Percentiles rank a stretch among this genome's conserved stretches.
Evolutionary conservation across 2,329 filamentous ascomycete species (phyloP).

Genomic region (Fusarium torreyae): DNA sequence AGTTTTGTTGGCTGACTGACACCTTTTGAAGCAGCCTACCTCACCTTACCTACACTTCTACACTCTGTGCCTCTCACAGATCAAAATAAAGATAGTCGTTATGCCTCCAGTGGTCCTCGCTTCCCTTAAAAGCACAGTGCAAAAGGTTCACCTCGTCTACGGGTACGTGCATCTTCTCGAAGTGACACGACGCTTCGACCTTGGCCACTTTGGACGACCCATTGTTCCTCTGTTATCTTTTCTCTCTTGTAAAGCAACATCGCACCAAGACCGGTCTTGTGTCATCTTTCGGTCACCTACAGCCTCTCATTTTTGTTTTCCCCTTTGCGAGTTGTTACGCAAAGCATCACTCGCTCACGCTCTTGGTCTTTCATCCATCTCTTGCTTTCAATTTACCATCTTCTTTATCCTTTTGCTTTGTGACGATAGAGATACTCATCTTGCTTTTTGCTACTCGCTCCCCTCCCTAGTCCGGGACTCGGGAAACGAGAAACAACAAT

Average conservation of each 20-base stretch:
- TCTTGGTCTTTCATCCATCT: not conserved
- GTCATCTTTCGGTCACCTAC: slow-evolving; percentile 13
- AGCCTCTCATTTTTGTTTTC: slow-evolving; percentile 2
- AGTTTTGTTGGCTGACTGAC: slow-evolving; percentile 1
- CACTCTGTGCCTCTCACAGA: not conserved
- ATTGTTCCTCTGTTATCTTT: slow-evolving; percentile 9
- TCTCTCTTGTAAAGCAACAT: not conserved
- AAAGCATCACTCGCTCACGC: not conserved
- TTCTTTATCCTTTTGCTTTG: not conserved
- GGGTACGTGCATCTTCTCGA: slow-evolving; percentile 34
- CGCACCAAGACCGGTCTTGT: slow-evolving; percentile 8
- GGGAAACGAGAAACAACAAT: slow-evolving; percentile 17
- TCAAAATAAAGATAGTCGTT: not conserved
- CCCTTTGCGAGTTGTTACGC: slow-evolving; percentile 7
- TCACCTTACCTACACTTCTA: not conserved
- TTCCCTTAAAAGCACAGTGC: not conserved
- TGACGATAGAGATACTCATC: slow-evolving; percentile 1
- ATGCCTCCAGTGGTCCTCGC: not conserved
- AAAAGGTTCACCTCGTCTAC: slow-evolving; percentile 18
- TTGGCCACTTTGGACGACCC: slow-evolving; percentile 33
- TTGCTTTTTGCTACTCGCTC: slow-evolving; percentile 6
- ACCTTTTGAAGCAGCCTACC: not conserved
- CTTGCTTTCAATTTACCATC: not conserved
- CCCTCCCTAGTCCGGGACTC: slow-evolving; percentile 23
- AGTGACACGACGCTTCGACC: slow-evolving; percentile 32